These are phyloP conservation scores for Xerocomellus intermedius DNA, from an alignment of 768 basidiomycete genomes.

Conservation along the genomic window DNA sequence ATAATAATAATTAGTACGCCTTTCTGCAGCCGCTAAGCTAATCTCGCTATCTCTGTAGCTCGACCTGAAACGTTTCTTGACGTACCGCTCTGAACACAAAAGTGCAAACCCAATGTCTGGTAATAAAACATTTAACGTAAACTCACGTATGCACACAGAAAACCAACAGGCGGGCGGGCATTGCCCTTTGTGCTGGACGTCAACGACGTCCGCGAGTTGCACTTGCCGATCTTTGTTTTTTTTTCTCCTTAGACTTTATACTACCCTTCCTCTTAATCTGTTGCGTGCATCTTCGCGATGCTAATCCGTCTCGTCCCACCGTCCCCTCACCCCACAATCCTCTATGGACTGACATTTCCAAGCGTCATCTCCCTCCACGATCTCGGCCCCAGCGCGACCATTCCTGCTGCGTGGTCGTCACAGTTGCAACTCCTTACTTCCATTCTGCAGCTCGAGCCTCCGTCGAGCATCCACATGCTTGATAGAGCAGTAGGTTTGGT, in stretches of 20 bases:
- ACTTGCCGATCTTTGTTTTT: conserved; percentile 1
- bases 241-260: conserved; percentile 20
- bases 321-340: conserved; percentile 48
- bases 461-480: conserved; percentile 51
- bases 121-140: conserved; percentile 26
- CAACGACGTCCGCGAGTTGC: conserved; percentile 22
- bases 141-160: conserved; percentile 31
- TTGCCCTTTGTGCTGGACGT: conserved; percentile 30
- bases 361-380: conserved; percentile 35
- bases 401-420: conserved; percentile 53
- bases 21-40: neutral
- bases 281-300: conserved; percentile 38
- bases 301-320: conserved; percentile 53
- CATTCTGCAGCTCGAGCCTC: conserved; percentile 52
- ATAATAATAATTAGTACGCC: neutral
- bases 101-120: neutral
- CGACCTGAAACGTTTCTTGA: neutral
- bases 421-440: conserved; percentile 50
- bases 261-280: conserved; percentile 27
- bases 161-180: conserved; percentile 20
- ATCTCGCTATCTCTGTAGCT: neutral
- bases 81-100: neutral
- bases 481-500: conserved; percentile 61
- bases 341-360: conserved; percentile 57
- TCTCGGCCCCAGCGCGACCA: conserved; percentile 31